Base-by-base conservation (phyloP, 208 protist species). In the Acanthamoeba culbertsoni region DNA sequence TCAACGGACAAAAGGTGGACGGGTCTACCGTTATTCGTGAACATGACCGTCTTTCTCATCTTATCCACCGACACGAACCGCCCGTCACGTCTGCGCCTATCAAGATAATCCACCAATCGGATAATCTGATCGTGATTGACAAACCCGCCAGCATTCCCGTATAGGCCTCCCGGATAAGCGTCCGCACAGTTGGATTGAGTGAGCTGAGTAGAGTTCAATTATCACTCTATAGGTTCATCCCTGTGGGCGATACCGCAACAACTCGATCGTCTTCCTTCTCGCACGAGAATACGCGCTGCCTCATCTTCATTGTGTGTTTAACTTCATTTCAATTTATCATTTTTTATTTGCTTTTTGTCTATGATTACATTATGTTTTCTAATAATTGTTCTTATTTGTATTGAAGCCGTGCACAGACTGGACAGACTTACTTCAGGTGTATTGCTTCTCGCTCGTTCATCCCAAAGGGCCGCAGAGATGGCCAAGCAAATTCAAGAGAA, bases 61-160 rank as follows among this genome's bases (percentile, higher is more conserved):
- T 92, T 1, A 96, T 99, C 20, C 98, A 98, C 92, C 97, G 98
- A 12, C 98, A 98, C n/a, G 98, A 99, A 94, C 98, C 97, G 5
- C 97, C 97, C 0, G 97, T 99, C n/a, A 95, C 96, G 12, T 45
- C 40, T 10, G 20, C 42, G 7, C 86, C 88, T n/a, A 91, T 97
- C 31, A 33, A 82, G 20, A 93, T 97, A 3, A 26, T 97, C 0
- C 62, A 55, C 37, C 37, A 95, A 7, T 90, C 93, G 28, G 97
- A 95, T 7, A 95, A 98, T 91, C 20, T 98, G 77, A 63, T 96
- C 1, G 94, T 95, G 35, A 55, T 95, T 5, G 53, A 96, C 93
- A 95, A 96, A 68, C 96, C 96, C 5, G 18, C 94, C 20, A 95
- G 94, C 31, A 95, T 97, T 16, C 96, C 96, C 20, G 93, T 95